phyloP scores from a whole-genome alignment of 2,329 filamentous ascomycete genomes.

The Claviceps africana region DNA sequence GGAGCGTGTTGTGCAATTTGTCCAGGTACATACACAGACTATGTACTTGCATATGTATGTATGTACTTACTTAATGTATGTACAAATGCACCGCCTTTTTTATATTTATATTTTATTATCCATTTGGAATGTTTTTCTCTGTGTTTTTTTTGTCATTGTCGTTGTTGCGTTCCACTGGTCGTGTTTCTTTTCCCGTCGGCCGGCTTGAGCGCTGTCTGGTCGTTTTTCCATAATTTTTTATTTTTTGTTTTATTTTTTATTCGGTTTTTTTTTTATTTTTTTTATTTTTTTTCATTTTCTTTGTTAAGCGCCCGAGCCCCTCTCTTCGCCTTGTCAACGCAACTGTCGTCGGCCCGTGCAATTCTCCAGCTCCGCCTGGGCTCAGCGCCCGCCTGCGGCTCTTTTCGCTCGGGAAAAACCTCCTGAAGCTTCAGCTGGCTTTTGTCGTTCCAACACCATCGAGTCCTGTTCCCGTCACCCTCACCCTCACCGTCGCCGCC shows the following conservation, averaged over 20 bases:
- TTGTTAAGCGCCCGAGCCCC: neutral
- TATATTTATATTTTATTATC: no score
- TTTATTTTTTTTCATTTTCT: neutral
- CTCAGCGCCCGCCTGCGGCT: slow-evolving; percentile 10
- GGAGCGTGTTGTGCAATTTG: no score
- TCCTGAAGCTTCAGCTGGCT: slow-evolving; percentile 15
- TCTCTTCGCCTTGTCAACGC: neutral
- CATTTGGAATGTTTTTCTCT: no score
- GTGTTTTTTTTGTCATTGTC: no score
- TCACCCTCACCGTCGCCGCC: slow-evolving; percentile 6
- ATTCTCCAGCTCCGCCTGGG: slow-evolving; percentile 10
- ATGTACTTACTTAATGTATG: no score
- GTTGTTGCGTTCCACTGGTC: no score
- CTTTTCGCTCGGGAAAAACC: slow-evolving; percentile 12
- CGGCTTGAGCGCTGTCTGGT: no score
- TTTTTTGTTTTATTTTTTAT: neutral
- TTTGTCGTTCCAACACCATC: slow-evolving; percentile 11
- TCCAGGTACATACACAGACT: no score
- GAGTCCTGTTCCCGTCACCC: slow-evolving; percentile 12
- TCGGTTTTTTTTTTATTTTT: neutral
- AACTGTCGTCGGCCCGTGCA: slow-evolving; percentile 7
- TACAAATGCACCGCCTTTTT: no score
- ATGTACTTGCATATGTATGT: no score
- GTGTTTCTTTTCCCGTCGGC: no score
- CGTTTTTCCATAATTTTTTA: no score